phyloP scores from a whole-genome alignment of 768 basidiomycete genomes.

The Termitomyces sp. region DNA sequence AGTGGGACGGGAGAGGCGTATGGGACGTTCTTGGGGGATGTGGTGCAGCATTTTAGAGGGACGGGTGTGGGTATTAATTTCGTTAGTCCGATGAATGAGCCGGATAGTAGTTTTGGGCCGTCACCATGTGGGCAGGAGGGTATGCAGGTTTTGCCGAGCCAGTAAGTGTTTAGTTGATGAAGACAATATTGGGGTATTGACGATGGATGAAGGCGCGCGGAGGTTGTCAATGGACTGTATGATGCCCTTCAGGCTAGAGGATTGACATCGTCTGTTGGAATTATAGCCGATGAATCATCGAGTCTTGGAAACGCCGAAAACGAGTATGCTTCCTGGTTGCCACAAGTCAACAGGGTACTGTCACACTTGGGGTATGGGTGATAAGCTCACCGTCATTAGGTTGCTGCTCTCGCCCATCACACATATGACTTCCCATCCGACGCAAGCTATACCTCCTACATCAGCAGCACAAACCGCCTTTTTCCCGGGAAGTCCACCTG shows the following conservation, averaged over 20 bases:
- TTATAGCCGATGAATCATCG: conserved; percentile 41
- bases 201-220: conserved; percentile 28
- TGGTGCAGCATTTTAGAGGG: conserved; percentile 35
- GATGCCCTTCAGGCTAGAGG: conserved; percentile 28
- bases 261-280: conserved; percentile 29
- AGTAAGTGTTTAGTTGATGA: conserved; percentile 22
- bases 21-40: conserved; percentile 40
- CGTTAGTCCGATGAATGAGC: conserved; percentile 44
- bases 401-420: conserved; percentile 39
- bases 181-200: not conserved
- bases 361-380: not conserved
- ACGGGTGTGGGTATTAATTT: conserved; percentile 36
- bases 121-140: conserved; percentile 44
- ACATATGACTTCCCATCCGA: conserved; percentile 46
- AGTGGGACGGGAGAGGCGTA: conserved; percentile 34
- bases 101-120: conserved; percentile 36
- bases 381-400: conserved; percentile 16
- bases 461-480: conserved; percentile 23
- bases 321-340: conserved; percentile 33
- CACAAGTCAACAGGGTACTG: conserved; percentile 30
- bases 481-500: conserved; percentile 32
- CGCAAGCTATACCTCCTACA: conserved; percentile 28
- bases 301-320: conserved; percentile 26
- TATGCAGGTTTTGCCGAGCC: conserved; percentile 38
- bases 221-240: conserved; percentile 36